phyloP scores from a whole-genome alignment of 2,329 filamentous ascomycete genomes.

The Aspergillus tanneri region DNA sequence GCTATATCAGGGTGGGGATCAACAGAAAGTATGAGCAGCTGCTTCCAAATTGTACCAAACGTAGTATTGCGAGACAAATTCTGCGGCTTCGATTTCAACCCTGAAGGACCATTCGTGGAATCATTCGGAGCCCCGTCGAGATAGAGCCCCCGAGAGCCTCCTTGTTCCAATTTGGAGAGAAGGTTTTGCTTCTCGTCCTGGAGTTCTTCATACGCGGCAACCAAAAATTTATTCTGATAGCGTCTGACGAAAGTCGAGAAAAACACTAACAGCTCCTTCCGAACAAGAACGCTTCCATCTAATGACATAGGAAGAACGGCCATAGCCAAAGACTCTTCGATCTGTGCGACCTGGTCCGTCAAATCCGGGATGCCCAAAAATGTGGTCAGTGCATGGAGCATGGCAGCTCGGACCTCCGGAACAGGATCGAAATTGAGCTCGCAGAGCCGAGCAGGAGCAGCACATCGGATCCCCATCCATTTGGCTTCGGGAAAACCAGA shows the following conservation, averaged over 20 bases:
- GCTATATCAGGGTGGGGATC: conserved; percentile 95
- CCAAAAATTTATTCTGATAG: conserved; percentile 88
- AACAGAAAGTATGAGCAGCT: conserved; percentile 83
- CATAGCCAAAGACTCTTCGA: conserved; percentile 87
- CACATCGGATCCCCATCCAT: conserved; percentile 88
- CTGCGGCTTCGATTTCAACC: conserved; percentile 29
- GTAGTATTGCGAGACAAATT: conserved; percentile 77
- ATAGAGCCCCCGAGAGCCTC: conserved; percentile 21
- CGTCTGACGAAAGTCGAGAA: conserved; percentile 86
- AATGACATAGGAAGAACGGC: conserved; percentile 87
- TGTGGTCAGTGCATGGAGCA: conserved; percentile 88
- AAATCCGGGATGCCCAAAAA: conserved; percentile 92
- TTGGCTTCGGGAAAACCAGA: conserved; percentile 87
- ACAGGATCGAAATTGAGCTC: conserved; percentile 79
- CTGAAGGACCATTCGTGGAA: conserved; percentile 20
- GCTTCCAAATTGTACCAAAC: conserved; percentile 92
- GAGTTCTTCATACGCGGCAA: conserved; percentile 87
- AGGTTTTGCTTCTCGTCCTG: conserved; percentile 76
- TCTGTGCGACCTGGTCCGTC: conserved; percentile 84
- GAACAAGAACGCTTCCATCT: conserved; percentile 90
- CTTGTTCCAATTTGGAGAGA: conserved; percentile 50
- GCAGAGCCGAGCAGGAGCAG: conserved; percentile 77
- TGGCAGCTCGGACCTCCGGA: conserved; percentile 88
- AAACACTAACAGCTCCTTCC: conserved; percentile 90
- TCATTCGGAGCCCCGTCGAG: conserved; percentile 23